Percentiles rank a stretch among this genome's conserved stretches.
Conservation (phyloP, 345 rosid species). For the Eucalyptus guilfoylei region DNA sequence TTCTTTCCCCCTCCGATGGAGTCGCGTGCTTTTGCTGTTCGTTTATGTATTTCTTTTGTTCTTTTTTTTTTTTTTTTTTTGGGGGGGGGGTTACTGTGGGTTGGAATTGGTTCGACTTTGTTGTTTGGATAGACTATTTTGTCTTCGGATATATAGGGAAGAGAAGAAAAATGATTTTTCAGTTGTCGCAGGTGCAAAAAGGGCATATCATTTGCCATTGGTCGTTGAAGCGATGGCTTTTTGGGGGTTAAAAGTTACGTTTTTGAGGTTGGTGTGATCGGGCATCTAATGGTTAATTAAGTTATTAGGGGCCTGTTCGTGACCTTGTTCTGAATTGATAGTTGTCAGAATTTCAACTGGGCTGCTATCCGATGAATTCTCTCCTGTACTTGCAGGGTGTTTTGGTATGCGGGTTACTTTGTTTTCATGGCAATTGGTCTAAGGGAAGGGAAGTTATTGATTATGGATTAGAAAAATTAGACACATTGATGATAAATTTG, state of each 20-base stretch:
- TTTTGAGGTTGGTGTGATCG: neutral
- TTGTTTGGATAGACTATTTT: neutral
- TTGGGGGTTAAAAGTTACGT: neutral
- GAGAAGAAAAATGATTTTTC: neutral
- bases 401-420: neutral
- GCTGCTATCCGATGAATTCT: neutral
- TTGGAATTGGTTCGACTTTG: neutral
- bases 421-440: neutral
- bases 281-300: neutral
- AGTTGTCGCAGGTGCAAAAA: neutral
- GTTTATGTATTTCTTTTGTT: neutral
- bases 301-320: neutral
- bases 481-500: neutral
- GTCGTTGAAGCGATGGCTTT: neutral
- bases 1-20: neutral
- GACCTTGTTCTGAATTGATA: neutral
- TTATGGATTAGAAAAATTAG: neutral
- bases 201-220: neutral
- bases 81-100: neutral
- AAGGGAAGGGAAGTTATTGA: neutral
- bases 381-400: neutral
- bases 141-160: neutral
- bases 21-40: neutral
- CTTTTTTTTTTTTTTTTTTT: neutral
- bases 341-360: neutral